Base-by-base conservation (phyloP, 768 basidiomycete genomes). In the Mycena filopes region DNA sequence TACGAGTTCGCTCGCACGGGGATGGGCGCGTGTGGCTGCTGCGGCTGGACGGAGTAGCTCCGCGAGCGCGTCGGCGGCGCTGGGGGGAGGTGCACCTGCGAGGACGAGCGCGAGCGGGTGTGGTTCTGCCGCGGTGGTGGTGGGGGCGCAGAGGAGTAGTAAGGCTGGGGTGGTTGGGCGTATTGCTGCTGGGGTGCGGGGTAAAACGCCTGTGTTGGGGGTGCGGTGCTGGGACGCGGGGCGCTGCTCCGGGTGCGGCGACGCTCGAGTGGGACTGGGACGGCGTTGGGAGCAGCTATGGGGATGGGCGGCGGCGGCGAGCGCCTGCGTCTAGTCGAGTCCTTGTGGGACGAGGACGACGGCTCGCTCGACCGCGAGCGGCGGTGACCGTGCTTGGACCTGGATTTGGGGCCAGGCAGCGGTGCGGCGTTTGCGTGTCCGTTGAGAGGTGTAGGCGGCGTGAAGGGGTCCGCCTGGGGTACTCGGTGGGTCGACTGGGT, bases 401-500 rank as follows among this genome's bases (percentile, higher is more conserved):
- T 50, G 20, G 49, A 50, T 20, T 50, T n/a, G 0, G 28, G 12
- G 31, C 31, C 15, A 2, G 31, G 49, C 5, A 38, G 29, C 13
- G 15, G 20, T n/a, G n/a, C n/a, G n/a, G n/a, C n/a, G n/a, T n/a
- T n/a, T 41, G 21, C 45, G 20, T 26, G n/a, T 3, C 8, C 3
- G n/a, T 3, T 5, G 5, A 36, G 43, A 6, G 66, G 62, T 1
- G 66, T 68, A 3, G 61, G 56, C 3, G 66, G 61, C 3, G 49
- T 23, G 23, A 38, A 49, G 9, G 66, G 61, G 41, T 68, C 33
- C 2, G n/a, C 45, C 40, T 58, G 61, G 33, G 28, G 61, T 0
- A 63, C 23, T 3, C 25, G 4, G 41, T n/a, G n/a, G 1, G 78
- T 81, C 31, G 74, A 63, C 48, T 60, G 11, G 25, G 77, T 71